phyloP scores from a whole-genome alignment of 129 eudicot species.

The Flaveria ramosissima region DNA sequence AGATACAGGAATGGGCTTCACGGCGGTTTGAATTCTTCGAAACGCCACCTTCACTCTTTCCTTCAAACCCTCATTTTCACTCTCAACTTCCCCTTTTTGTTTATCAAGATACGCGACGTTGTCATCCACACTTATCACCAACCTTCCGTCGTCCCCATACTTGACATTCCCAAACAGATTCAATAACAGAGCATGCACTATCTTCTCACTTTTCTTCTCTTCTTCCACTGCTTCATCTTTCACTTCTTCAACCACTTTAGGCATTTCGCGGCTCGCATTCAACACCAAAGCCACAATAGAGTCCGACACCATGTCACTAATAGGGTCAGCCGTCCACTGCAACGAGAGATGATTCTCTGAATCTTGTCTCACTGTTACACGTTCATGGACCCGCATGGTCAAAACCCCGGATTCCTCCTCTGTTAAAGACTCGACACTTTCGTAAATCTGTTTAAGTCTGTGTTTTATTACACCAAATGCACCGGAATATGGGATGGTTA shows the following conservation, averaged over 20 bases:
- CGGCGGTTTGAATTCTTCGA: constrained; percentile 61
- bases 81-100: constrained; percentile 80
- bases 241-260: constrained; percentile 65
- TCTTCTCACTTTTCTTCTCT: constrained; percentile 65
- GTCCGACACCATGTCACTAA: constrained; percentile 95
- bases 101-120: constrained; percentile 75
- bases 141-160: constrained; percentile 65
- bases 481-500: too few relatives aligned
- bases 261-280: constrained; percentile 83
- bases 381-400: constrained; percentile 67
- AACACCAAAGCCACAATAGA: constrained; percentile 86
- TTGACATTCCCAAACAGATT: constrained; percentile 91
- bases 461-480: constrained; percentile 84
- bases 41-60: constrained; percentile 83
- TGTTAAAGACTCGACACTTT: constrained; percentile 63
- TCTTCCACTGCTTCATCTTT: constrained; percentile 61
- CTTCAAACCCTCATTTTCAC: constrained; percentile 77
- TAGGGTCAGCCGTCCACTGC: constrained; percentile 91
- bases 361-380: constrained; percentile 81
- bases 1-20: constrained; percentile 74
- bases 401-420: constrained; percentile 73
- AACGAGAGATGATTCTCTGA: constrained; percentile 80
- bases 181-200: constrained; percentile 67
- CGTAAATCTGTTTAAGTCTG: constrained; percentile 81
- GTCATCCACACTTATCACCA: constrained; percentile 73